Percentiles rank a stretch among this genome's conserved stretches.
phyloP scores from a whole-genome alignment of 2,329 filamentous ascomycete genomes.

The Grosmannia clavigera region DNA sequence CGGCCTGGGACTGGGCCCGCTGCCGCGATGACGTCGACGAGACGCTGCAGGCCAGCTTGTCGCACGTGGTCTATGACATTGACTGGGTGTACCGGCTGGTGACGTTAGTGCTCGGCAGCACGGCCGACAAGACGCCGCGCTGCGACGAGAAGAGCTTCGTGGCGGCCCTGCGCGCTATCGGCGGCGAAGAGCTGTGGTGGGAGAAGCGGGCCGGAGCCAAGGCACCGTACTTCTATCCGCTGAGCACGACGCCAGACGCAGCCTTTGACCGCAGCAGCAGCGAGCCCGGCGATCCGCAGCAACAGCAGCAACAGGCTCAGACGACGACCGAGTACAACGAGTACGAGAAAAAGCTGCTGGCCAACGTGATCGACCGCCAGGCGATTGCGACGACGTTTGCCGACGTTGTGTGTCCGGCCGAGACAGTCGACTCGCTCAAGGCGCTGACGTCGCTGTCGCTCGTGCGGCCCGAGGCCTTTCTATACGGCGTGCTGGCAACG shows the following conservation, averaged over 20 bases:
- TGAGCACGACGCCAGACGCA: neutral
- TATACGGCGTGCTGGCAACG: constrained; percentile 81
- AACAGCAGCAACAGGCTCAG: neutral
- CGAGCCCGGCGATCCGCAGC: no score
- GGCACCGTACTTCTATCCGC: constrained; percentile 18
- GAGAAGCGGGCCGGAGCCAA: constrained; percentile 10
- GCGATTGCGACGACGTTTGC: constrained; percentile 79
- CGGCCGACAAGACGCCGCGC: constrained; percentile 2
- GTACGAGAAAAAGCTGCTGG: constrained; percentile 72
- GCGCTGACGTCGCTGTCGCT: constrained; percentile 81
- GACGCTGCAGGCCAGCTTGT: constrained; percentile 3
- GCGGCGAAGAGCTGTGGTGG: constrained; percentile 17
- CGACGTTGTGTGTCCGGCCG: constrained; percentile 70
- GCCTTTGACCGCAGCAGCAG: no score
- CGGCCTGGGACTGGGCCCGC: constrained; percentile 3
- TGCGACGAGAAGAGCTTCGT: constrained; percentile 10
- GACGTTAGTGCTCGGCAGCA: constrained; percentile 14
- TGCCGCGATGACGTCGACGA: neutral
- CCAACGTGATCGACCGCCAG: constrained; percentile 68
- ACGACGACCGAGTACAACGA: constrained; percentile 31
- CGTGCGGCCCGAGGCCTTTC: constrained; percentile 83
- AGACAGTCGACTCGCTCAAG: constrained; percentile 78
- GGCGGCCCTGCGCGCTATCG: constrained; percentile 16
- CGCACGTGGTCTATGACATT: constrained; percentile 16
- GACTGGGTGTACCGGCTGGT: constrained; percentile 22